Percentiles rank a stretch among this genome's conserved stretches.
Evolutionary conservation across 2,329 filamentous ascomycete species (phyloP).

Genomic region (Podosphaera fusca): DNA sequence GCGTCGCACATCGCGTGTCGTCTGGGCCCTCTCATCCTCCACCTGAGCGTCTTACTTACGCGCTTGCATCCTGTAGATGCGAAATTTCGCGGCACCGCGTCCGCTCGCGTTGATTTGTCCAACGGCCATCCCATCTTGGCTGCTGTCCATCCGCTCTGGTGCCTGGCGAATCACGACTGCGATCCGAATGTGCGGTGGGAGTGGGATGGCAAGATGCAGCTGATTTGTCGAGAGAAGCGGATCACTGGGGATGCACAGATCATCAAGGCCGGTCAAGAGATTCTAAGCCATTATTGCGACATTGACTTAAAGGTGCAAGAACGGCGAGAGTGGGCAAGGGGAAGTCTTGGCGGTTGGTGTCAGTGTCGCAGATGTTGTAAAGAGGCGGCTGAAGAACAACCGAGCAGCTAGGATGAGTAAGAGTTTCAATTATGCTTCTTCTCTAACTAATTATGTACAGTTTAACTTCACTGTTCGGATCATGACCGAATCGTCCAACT

Average conservation of each 20-base stretch:
- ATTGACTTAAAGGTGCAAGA: conserved; percentile 53
- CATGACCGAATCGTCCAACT: not conserved
- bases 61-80: conserved; percentile 23
- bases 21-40: no score
- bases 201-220: conserved; percentile 59
- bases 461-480: not conserved
- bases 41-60: not conserved
- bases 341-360: conserved; percentile 73
- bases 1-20: no score
- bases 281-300: conserved; percentile 89
- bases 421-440: no score
- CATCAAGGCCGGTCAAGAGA: conserved; percentile 58
- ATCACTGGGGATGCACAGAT: conserved; percentile 32
- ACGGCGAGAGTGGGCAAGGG: conserved; percentile 69
- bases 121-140: conserved; percentile 76
- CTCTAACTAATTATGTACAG: not conserved
- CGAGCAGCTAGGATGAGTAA: no score
- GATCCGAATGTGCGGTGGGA: conserved; percentile 90
- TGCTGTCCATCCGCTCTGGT: conserved; percentile 90
- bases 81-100: conserved; percentile 84
- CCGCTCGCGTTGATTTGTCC: conserved; percentile 51
- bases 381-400: conserved; percentile 29
- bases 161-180: conserved; percentile 87
- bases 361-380: conserved; percentile 62
- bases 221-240: conserved; percentile 36